Evolutionary conservation across 2,329 filamentous ascomycete species (phyloP).

Genomic region (Colletotrichum tropicale): DNA sequence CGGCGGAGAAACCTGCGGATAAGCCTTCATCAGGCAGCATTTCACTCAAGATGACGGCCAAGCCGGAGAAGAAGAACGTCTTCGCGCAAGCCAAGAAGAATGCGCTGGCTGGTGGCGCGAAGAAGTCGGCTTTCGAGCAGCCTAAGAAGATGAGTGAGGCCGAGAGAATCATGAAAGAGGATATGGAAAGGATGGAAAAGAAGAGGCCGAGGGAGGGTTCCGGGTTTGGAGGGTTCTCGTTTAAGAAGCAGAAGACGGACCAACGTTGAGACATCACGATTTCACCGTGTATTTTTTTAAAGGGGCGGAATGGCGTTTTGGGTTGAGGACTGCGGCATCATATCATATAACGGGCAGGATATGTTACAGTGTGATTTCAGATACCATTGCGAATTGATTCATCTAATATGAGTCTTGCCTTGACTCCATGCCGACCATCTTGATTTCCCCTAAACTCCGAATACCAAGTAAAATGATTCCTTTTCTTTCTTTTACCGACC

Average conservation of each 20-base stretch:
- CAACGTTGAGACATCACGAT: background rate
- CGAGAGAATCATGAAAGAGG: conserved; percentile 87
- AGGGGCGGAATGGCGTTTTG: conserved; percentile 1
- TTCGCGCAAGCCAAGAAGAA: conserved; percentile 75
- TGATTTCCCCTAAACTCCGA: conserved; percentile 31
- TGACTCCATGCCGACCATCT: conserved; percentile 5
- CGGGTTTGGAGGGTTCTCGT: conserved; percentile 49
- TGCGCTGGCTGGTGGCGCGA: conserved; percentile 61
- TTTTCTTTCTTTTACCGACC: background rate
- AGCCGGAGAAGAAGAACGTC: conserved; percentile 77
- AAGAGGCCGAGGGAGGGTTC: conserved; percentile 62
- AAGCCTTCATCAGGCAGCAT: conserved; percentile 38
- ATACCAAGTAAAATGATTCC: conserved; percentile 10
- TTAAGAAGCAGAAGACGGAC: conserved; percentile 56
- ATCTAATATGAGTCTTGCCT: conserved; percentile 4
- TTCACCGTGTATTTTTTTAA: background rate
- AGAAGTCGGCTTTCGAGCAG: conserved; percentile 64
- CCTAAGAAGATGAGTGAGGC: conserved; percentile 88
- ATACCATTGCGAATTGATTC: conserved; percentile 30
- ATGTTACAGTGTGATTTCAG: conserved; percentile 19
- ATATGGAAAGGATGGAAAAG: conserved; percentile 76
- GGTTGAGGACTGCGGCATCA: background rate
- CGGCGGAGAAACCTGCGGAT: conserved; percentile 16
- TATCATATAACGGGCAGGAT: background rate
- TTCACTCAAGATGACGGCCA: conserved; percentile 69